phyloP scores from a whole-genome alignment of 352 stramenopile species.

The Globisporangium camurandrum region DNA sequence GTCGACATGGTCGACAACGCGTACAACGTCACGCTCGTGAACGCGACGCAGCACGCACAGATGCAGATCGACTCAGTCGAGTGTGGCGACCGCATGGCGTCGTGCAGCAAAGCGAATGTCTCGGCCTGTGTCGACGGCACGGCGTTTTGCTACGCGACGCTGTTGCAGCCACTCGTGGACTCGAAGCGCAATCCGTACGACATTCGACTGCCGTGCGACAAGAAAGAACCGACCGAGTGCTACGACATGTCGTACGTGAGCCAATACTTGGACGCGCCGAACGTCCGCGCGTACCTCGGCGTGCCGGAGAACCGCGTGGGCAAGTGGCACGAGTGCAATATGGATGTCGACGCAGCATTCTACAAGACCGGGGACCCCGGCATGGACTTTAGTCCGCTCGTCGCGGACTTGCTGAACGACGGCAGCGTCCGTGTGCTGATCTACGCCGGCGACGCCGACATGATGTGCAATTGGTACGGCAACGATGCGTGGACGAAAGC shows the following conservation, averaged over 20 bases:
- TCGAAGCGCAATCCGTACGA: slow-evolving; percentile 59
- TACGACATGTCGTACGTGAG: slow-evolving; percentile 25
- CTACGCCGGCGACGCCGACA: slow-evolving; percentile 91
- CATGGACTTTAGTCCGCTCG: slow-evolving; percentile 57
- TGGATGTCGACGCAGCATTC: slow-evolving; percentile 33
- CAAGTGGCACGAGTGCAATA: slow-evolving; percentile 83
- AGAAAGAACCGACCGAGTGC: slow-evolving; percentile 9
- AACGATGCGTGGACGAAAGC: slow-evolving; percentile 84
- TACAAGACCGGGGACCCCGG: slow-evolving; percentile 18
- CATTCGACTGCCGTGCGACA: slow-evolving; percentile 32
- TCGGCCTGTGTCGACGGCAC: slow-evolving; percentile 25
- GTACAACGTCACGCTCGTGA: slow-evolving; percentile 63
- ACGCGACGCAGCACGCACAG: slow-evolving; percentile 17
- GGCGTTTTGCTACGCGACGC: slow-evolving; percentile 26
- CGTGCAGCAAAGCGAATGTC: slow-evolving; percentile 4
- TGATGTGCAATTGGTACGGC: slow-evolving; percentile 93
- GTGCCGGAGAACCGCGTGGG: slow-evolving; percentile 10
- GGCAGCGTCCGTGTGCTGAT: slow-evolving; percentile 71
- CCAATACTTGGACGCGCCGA: slow-evolving; percentile 31
- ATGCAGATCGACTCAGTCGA: slow-evolving; percentile 23
- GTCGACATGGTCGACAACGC: slow-evolving; percentile 60
- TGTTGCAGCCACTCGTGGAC: slow-evolving; percentile 28
- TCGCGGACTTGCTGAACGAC: slow-evolving; percentile 65
- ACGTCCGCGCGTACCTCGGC: slow-evolving; percentile 11
- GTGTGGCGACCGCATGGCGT: slow-evolving; percentile 28